A percentile compares a stretch with the other conserved stretches of the same genome.
Evolutionary conservation across 164 flowering plant species (phyloP).

Genomic region (Stephania yunnanensis): DNA sequence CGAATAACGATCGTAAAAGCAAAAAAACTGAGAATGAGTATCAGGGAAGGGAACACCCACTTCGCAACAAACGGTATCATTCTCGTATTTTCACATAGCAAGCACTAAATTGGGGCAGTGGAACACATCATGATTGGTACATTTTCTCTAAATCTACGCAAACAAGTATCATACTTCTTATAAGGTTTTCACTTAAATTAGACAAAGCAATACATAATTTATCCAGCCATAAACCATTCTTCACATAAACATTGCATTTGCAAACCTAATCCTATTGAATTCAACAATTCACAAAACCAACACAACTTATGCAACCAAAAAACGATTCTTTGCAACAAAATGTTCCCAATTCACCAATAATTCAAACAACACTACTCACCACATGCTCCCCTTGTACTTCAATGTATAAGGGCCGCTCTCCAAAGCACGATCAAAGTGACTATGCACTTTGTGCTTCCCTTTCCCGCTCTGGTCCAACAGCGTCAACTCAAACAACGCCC

Average conservation of each 20-base stretch:
- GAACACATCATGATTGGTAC: not conserved
- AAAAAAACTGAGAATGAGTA: not conserved
- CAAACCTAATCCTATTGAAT: not conserved
- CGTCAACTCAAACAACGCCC: slow-evolving; percentile 76
- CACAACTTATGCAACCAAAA: no score
- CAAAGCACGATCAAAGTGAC: slow-evolving; percentile 71
- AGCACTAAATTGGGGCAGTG: not conserved
- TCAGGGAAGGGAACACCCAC: not conserved
- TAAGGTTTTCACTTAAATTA: not conserved
- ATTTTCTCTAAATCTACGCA: not conserved
- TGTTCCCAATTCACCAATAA: not conserved
- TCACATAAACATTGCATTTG: not conserved
- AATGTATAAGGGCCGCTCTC: slow-evolving; percentile 80
- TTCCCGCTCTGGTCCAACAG: slow-evolving; percentile 78
- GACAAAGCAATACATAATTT: not conserved
- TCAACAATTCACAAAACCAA: no score
- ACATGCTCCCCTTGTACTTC: slow-evolving; percentile 88
- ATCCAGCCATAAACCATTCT: not conserved
- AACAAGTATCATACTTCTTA: not conserved
- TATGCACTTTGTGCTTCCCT: slow-evolving; percentile 75
- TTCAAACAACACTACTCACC: slow-evolving; percentile 36
- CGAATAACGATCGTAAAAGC: not conserved
- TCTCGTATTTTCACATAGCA: not conserved
- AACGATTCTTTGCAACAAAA: no score
- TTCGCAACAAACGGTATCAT: not conserved